Percentiles rank a stretch among this genome's conserved stretches.
Evolutionary conservation across 495 filamentous ascomycete genomes (phyloP).

Genomic region (Neurospora intermedia): DNA sequence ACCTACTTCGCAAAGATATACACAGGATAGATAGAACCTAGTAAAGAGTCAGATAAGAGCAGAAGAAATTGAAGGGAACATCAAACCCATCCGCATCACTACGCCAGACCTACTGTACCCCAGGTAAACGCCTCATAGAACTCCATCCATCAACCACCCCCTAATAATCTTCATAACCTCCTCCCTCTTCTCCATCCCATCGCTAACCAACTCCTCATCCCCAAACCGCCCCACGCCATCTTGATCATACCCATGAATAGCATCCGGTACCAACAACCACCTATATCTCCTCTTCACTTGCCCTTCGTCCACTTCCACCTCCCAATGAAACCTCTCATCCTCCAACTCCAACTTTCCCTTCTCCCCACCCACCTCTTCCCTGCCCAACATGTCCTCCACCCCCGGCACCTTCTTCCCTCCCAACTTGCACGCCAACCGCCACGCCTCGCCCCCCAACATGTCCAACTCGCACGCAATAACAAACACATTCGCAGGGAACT

Average conservation of each 20-base stretch:
- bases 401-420: slow-evolving; percentile 14
- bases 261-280: slow-evolving; percentile 32
- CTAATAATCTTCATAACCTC: slow-evolving; percentile 24
- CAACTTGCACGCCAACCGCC: slow-evolving; percentile 25
- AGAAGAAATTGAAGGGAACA: neutral
- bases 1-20: neutral
- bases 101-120: neutral
- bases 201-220: slow-evolving; percentile 12
- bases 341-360: slow-evolving; percentile 7
- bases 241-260: slow-evolving; percentile 31
- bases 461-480: slow-evolving; percentile 46
- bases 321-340: slow-evolving; percentile 25
- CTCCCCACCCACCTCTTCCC: slow-evolving; percentile 7
- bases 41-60: neutral
- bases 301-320: slow-evolving; percentile 13
- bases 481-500: slow-evolving; percentile 27
- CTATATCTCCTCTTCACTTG: slow-evolving; percentile 10
- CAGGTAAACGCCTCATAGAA: neutral
- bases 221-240: neutral
- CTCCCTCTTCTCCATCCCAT: slow-evolving; percentile 23
- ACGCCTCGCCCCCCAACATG: slow-evolving; percentile 24
- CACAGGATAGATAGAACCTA: neutral
- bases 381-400: slow-evolving; percentile 6
- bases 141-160: slow-evolving; percentile 20
- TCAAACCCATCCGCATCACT: neutral